Conservation (phyloP, 352 stramenopile genomes). For the Phytophthora colocasiae region DNA sequence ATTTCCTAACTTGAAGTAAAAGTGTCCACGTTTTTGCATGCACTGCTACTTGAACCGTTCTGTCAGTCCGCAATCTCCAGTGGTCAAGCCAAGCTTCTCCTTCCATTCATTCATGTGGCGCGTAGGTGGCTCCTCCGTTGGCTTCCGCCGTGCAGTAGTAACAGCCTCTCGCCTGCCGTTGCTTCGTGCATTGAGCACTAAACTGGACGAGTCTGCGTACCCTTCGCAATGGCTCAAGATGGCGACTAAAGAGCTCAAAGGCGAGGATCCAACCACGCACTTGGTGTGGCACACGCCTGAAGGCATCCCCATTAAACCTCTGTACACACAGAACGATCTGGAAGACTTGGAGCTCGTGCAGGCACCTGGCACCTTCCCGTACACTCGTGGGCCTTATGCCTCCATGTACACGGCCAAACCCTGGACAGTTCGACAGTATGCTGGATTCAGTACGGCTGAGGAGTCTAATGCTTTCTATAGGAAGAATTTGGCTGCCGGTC, state of each 20-base stretch:
- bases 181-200: slow-evolving; percentile 41
- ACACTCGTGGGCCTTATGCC: slow-evolving; percentile 94
- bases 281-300: slow-evolving; percentile 91
- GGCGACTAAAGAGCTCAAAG: slow-evolving; percentile 87
- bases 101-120: slow-evolving; percentile 32
- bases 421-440: slow-evolving; percentile 97
- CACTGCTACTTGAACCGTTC: slow-evolving; percentile 9
- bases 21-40: not conserved
- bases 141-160: not conserved
- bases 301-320: slow-evolving; percentile 94
- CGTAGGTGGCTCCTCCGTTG: slow-evolving; percentile 7
- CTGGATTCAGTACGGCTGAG: slow-evolving; percentile 97
- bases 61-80: slow-evolving; percentile 27
- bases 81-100: not conserved
- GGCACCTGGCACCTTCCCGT: slow-evolving; percentile 92
- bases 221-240: slow-evolving; percentile 61
- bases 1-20: slow-evolving; percentile 19
- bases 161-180: slow-evolving; percentile 1
- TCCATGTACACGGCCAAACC: slow-evolving; percentile 97
- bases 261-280: slow-evolving; percentile 69
- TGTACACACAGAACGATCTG: slow-evolving; percentile 93
- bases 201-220: slow-evolving; percentile 44
- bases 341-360: slow-evolving; percentile 65
- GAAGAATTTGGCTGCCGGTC: slow-evolving; percentile 93
- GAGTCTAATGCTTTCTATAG: slow-evolving; percentile 98